Evolutionary conservation across 1,284 basidiomycete genomes (phyloP).

Genomic region (Marasmius sp.): DNA sequence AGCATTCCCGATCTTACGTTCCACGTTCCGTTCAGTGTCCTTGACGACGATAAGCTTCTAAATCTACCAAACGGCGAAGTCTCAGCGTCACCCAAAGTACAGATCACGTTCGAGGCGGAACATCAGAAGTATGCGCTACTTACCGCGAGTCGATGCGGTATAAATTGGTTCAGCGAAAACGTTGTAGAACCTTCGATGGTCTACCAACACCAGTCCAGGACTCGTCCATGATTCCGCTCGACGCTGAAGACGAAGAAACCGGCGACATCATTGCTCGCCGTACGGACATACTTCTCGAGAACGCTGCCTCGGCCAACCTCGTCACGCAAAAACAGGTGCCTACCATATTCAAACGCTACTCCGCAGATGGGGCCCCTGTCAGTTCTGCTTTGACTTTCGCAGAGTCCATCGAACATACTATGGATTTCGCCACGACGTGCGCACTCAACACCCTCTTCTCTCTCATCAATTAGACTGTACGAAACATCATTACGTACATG

Average conservation of each 20-base stretch:
- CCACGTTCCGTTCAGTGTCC: conserved; percentile 60
- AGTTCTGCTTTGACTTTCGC: conserved; percentile 79
- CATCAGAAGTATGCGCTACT: conserved; percentile 96
- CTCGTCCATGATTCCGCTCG: conserved; percentile 78
- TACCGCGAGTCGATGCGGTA: conserved; percentile 99
- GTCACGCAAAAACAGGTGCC: conserved; percentile 83
- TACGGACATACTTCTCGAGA: conserved; percentile 51
- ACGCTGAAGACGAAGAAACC: conserved; percentile 87
- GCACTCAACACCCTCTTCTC: conserved; percentile 97
- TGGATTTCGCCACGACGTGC: conserved; percentile 95
- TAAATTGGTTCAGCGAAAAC: conserved; percentile 99
- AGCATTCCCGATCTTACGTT: conserved; percentile 1
- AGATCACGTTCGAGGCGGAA: conserved; percentile 99
- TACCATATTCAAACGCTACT: conserved; percentile 77
- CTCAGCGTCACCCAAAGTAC: conserved; percentile 93
- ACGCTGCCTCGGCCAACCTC: conserved; percentile 61
- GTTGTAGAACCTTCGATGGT: conserved; percentile 92
- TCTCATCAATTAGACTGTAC: conserved; percentile 92
- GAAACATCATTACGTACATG: conserved; percentile 93
- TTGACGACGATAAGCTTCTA: conserved; percentile 98
- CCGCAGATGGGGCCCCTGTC: conserved; percentile 82
- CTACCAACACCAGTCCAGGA: conserved; percentile 85
- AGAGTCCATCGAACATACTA: conserved; percentile 89
- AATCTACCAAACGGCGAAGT: conserved; percentile 97
- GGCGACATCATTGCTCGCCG: conserved; percentile 63